phyloP scores from a whole-genome alignment of 495 filamentous ascomycete species.

The Trichoderma asperelloides region DNA sequence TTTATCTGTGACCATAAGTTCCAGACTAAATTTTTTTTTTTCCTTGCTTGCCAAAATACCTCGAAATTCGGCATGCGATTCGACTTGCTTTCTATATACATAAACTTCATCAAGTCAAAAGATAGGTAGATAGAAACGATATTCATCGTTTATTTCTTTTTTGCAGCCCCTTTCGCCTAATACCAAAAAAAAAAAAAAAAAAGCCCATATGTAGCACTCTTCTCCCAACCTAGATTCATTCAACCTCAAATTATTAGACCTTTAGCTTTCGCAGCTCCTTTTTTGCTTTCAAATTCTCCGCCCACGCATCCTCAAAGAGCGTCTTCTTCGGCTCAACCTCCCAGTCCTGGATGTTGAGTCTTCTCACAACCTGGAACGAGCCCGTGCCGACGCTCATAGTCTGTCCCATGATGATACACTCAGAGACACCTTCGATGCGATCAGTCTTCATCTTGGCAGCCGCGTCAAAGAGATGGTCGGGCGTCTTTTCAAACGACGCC shows the following conservation, averaged over 20 bases:
- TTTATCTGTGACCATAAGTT: too few relatives aligned
- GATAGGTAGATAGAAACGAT: too few relatives aligned
- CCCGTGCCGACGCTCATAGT: conserved; percentile 85
- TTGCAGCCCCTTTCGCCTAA: too few relatives aligned
- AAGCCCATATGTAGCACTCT: too few relatives aligned
- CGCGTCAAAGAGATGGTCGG: conserved; percentile 94
- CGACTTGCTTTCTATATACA: too few relatives aligned
- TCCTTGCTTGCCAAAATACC: too few relatives aligned
- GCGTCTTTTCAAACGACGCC: conserved; percentile 96
- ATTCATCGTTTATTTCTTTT: too few relatives aligned
- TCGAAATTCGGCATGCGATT: too few relatives aligned
- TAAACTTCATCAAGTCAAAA: too few relatives aligned
- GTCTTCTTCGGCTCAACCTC: conserved; percentile 56
- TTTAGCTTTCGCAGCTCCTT: neutral
- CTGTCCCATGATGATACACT: conserved; percentile 98
- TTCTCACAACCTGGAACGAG: conserved; percentile 76
- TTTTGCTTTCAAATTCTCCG: neutral
- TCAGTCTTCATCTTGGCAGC: conserved; percentile 84
- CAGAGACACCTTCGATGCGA: conserved; percentile 81
- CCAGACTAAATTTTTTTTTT: too few relatives aligned
- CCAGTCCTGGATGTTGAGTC: conserved; percentile 56
- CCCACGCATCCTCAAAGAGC: conserved; percentile 70
- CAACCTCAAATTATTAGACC: neutral
- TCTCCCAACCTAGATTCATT: too few relatives aligned
- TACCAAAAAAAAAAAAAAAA: too few relatives aligned